Percentiles rank a stretch among this genome's conserved stretches.
phyloP scores from a whole-genome alignment of 148 eudicot genomes.

The Spergularia bocconei region DNA sequence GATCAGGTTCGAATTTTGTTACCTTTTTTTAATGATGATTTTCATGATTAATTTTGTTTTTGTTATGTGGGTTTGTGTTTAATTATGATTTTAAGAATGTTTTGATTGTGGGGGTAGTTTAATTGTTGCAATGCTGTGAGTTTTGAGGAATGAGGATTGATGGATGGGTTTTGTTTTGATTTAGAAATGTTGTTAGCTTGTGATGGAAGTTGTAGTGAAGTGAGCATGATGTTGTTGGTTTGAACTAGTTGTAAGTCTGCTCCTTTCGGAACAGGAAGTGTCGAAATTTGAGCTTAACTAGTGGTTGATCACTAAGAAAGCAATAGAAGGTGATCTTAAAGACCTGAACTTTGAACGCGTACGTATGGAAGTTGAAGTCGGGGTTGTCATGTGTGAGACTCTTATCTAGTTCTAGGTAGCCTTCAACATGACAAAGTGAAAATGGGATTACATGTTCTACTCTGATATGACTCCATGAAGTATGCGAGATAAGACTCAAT shows the following conservation, averaged over 20 bases:
- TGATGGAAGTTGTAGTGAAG: not conserved
- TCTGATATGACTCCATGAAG: not conserved
- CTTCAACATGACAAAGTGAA: not conserved
- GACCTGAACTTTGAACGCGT: not conserved
- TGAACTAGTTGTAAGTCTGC: not conserved
- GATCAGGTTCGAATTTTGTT: constrained; percentile 49
- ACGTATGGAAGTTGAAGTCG: not conserved
- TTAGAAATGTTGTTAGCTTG: constrained; percentile 8
- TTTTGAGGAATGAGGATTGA: not conserved
- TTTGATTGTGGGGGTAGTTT: not conserved
- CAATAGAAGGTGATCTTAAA: not conserved
- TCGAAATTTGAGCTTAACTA: not conserved
- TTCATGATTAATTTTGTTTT: not conserved
- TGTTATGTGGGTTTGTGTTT: not conserved
- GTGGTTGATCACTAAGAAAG: not conserved
- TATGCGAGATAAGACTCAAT: not conserved
- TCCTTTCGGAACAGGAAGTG: not conserved
- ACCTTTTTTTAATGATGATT: not conserved
- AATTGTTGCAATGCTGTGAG: not conserved
- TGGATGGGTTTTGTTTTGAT: not conserved
- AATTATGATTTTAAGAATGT: not conserved
- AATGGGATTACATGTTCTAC: not conserved
- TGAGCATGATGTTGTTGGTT: not conserved
- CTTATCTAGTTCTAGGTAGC: not conserved
- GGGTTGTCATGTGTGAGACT: not conserved